A percentile compares a stretch with the other conserved stretches of the same genome.
These are phyloP conservation scores for Piromyces finnis DNA, from an alignment of 192 early-diverging fungal species.

Conservation along the genomic window DNA sequence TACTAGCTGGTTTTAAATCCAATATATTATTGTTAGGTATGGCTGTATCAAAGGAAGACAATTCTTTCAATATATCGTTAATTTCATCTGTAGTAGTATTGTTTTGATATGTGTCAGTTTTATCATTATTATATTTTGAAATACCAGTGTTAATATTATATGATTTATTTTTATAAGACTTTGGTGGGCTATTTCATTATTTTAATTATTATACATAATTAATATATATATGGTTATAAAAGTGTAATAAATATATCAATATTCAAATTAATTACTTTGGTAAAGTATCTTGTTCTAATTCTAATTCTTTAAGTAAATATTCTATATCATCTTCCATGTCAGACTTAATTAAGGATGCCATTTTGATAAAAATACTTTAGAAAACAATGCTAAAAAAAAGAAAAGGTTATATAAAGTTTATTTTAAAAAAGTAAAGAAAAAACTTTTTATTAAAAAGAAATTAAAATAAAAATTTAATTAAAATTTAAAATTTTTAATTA, in stretches of 20 bases:
- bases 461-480: no score
- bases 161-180: neutral
- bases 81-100: neutral
- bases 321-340: neutral
- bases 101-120: neutral
- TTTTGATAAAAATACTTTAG: neutral
- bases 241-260: no score
- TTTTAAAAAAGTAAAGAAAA: no score
- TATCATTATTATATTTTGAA: neutral
- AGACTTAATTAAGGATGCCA: neutral
- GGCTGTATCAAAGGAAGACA: neutral
- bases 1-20: neutral
- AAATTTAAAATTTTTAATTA: no score
- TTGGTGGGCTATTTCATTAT: neutral
- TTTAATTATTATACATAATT: no score
- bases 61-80: neutral
- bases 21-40: neutral
- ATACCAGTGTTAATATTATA: neutral
- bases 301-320: neutral
- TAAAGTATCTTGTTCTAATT: neutral
- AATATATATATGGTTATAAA: no score
- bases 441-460: no score
- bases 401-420: no score
- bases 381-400: no score
- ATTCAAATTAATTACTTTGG: neutral